These are phyloP conservation scores for Friedmanniomyces simplex DNA, from an alignment of 495 filamentous ascomycete genomes.

Conservation along the genomic window DNA sequence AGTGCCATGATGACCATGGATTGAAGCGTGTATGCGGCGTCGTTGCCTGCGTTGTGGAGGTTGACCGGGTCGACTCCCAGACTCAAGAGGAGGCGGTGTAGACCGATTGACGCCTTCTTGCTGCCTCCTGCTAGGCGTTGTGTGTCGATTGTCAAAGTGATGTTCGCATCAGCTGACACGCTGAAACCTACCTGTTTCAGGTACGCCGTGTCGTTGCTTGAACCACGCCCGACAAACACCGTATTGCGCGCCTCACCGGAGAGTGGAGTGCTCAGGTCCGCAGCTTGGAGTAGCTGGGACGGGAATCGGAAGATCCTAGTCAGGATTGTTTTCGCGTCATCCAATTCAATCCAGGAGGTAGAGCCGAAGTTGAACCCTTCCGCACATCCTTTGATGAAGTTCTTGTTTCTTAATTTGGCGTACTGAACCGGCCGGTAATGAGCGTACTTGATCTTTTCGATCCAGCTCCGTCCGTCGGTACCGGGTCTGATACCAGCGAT, in stretches of 20 bases:
- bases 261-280: constrained; percentile 5
- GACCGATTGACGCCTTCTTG: constrained; percentile 39
- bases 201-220: constrained; percentile 51
- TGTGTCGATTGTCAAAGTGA: constrained; percentile 61
- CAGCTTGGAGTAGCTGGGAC: neutral
- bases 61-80: constrained; percentile 4
- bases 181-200: constrained; percentile 53
- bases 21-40: constrained; percentile 16
- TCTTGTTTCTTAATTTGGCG: constrained; percentile 7
- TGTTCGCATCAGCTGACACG: constrained; percentile 16
- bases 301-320: constrained; percentile 2
- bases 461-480: neutral
- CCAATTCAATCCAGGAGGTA: constrained; percentile 6
- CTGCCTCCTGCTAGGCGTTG: constrained; percentile 29
- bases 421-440: constrained; percentile 11
- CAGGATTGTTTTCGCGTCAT: neutral
- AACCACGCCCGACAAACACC: constrained; percentile 70
- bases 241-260: constrained; percentile 39
- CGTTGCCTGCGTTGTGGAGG: constrained; percentile 16
- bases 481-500: neutral
- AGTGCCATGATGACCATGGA: constrained; percentile 8
- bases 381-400: constrained; percentile 14
- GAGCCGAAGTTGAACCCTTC: constrained; percentile 15
- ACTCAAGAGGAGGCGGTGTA: neutral
- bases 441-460: constrained; percentile 10